phyloP scores from a whole-genome alignment of 805 yeast species.

The Lachancea dasiensis region DNA sequence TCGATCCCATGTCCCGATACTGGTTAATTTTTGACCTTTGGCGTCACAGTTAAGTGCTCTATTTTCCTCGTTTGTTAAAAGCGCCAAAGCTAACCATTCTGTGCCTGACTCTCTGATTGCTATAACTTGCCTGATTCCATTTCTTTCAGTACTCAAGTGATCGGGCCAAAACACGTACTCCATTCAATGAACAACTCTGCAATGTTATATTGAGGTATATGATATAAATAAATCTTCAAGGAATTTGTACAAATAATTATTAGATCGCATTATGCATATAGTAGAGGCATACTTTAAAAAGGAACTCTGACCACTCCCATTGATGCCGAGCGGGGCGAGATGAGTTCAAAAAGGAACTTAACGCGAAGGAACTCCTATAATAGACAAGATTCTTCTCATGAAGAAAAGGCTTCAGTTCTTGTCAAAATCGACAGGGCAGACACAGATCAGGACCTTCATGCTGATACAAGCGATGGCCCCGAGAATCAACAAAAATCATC shows the following conservation, averaged over 20 bases:
- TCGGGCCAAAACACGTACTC: conserved; percentile 9
- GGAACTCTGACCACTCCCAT: neutral
- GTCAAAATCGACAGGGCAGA: conserved; percentile 7
- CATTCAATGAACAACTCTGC: too few species aligned
- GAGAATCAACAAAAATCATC: neutral
- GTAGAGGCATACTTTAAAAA: too few species aligned
- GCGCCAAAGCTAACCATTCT: conserved; percentile 6
- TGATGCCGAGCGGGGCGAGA: neutral
- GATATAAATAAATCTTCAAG: too few species aligned
- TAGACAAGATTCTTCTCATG: neutral
- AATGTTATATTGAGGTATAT: too few species aligned
- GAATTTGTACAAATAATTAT: too few species aligned
- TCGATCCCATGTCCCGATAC: conserved; percentile 3
- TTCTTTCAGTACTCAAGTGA: neutral
- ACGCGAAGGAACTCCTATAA: neutral
- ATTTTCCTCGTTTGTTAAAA: neutral
- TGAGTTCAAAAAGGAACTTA: conserved; percentile 6
- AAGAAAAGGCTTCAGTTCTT: neutral
- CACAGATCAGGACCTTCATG: neutral
- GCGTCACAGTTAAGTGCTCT: neutral
- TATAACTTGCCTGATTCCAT: neutral
- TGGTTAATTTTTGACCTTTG: neutral
- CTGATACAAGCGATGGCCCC: neutral
- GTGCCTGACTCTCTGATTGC: conserved; percentile 2
- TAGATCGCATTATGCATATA: too few species aligned